Evolutionary conservation across 1,139 yeast species (phyloP), one percentile per base, ranked within the genome.

Genomic region (Blastobotrys serpentis): DNA sequence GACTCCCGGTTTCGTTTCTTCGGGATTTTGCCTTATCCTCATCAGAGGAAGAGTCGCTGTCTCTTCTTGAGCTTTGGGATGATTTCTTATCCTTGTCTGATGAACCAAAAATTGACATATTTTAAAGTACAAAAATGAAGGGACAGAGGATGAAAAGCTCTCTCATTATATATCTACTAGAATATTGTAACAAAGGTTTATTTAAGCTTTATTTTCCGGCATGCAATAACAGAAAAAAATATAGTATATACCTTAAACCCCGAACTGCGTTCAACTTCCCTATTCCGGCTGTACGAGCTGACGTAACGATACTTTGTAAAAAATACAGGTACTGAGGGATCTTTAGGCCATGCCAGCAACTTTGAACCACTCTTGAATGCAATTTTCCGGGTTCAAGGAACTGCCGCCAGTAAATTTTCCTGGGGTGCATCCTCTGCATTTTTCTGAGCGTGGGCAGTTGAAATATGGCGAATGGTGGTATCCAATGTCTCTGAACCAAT

Each of bases 401-500:
- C 56, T 56, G 66, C 73, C 73, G 4, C 67, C 68, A 2, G 77
- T 60, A 59, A 81, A 79, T 45, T 64, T 60, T 0, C 79, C 86
- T 1, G 72, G 65, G 34, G 55, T 58, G 56, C 86, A 78, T 10
- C 67, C 68, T 30, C 54, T 56, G 54, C 77, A 74, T 54, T 68
- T 70, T 7, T 60, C 59, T 13, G 71, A 66, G 46, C 61, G 65
- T 6, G 95, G 95, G 61, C 95, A 86, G 63, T 86, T 82, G 41
- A 71, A 69, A 63, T 85, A 88, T 0, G 96, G 96, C 44, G 68
- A 68, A 63, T 84, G 92, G 55, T 68, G 74, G 62, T 87, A 87
- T 0, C 95, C 96, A 48, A 87, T 82, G 62, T 87, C 96, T 64
- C 89, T 77, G 64, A 88, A 88, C 92, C 95, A 89, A 63, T 88